Evolutionary conservation across 257 asterid species (phyloP).

Genomic region (Scutellaria galericulata): DNA sequence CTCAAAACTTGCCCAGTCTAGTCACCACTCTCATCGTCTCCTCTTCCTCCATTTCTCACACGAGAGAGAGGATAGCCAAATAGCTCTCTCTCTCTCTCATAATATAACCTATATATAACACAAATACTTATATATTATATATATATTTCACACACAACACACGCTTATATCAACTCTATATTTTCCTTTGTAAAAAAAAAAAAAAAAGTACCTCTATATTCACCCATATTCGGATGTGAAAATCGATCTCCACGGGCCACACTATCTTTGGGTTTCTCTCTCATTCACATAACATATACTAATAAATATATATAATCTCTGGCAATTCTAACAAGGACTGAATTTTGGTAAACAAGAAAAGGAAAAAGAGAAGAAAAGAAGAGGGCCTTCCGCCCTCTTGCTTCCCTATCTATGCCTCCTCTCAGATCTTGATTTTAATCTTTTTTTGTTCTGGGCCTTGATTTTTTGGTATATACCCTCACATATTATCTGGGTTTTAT

Average conservation of each 20-base stretch:
- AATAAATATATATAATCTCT: conserved; percentile 39
- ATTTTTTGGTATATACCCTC: conserved; percentile 47
- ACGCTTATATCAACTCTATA: conserved; percentile 35
- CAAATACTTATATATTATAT: background rate
- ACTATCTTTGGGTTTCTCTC: conserved; percentile 40
- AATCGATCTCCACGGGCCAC: conserved; percentile 51
- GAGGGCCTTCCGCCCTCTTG: conserved; percentile 75
- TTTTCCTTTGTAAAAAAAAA: conserved; percentile 1
- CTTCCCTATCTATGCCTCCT: conserved; percentile 71
- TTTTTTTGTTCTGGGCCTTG: conserved; percentile 52
- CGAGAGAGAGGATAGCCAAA: conserved; percentile 48
- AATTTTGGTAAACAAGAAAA: conserved; percentile 54
- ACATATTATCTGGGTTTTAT: conserved; percentile 34
- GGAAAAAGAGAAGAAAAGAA: conserved; percentile 47
- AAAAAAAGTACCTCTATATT: conserved; percentile 16
- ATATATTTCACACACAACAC: conserved; percentile 30
- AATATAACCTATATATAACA: conserved; percentile 2
- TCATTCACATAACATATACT: conserved; percentile 38
- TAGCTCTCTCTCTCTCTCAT: conserved; percentile 27
- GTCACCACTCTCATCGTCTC: conserved; percentile 46
- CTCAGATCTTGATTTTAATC: conserved; percentile 72
- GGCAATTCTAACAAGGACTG: conserved; percentile 58
- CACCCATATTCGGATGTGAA: conserved; percentile 44
- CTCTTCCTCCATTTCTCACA: conserved; percentile 43
- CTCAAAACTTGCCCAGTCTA: conserved; percentile 13